Evolutionary conservation across 1,284 basidiomycete genomes (phyloP).

Genomic region (Cutaneotrichosporon cavernicola): DNA sequence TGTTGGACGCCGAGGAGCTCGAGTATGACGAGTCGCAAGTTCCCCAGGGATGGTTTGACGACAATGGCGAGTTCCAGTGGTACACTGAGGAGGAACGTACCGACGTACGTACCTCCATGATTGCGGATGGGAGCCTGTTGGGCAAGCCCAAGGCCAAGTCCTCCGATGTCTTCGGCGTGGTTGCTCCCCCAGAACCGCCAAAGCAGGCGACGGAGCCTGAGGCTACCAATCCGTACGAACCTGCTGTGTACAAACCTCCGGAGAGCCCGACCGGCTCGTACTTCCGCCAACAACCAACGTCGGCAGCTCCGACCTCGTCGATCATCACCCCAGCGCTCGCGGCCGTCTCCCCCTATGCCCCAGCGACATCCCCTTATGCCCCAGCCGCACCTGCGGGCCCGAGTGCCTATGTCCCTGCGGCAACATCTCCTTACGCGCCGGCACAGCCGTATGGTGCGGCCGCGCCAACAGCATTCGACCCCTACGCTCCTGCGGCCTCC

Average conservation of each 20-base stretch:
- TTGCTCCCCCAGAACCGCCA: neutral
- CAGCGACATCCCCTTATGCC: constrained; percentile 17
- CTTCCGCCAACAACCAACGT: constrained; percentile 8
- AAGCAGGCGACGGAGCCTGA: neutral
- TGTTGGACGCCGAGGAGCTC: constrained; percentile 15
- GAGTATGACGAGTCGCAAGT: constrained; percentile 37
- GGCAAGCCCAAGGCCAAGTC: constrained; percentile 4
- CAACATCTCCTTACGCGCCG: constrained; percentile 1
- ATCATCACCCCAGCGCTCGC: neutral
- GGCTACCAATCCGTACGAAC: neutral
- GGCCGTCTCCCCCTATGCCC: neutral
- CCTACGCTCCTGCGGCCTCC: constrained; percentile 31
- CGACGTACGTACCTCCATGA: constrained; percentile 39
- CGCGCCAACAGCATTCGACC: constrained; percentile 24
- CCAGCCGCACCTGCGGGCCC: constrained; percentile 15
- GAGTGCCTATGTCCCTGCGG: constrained; percentile 4
- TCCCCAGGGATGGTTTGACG: constrained; percentile 50
- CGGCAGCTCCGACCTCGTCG: neutral
- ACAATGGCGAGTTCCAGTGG: constrained; percentile 43
- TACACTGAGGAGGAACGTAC: constrained; percentile 49
- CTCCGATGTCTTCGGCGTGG: neutral
- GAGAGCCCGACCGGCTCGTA: constrained; percentile 1
- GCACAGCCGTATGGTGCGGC: neutral
- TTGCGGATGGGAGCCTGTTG: constrained; percentile 22
- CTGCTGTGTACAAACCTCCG: constrained; percentile 16